Evolutionary conservation across 148 eudicot species (phyloP), one percentile per base, ranked within the genome.

Genomic region (Vaccinium macrocarpon): DNA sequence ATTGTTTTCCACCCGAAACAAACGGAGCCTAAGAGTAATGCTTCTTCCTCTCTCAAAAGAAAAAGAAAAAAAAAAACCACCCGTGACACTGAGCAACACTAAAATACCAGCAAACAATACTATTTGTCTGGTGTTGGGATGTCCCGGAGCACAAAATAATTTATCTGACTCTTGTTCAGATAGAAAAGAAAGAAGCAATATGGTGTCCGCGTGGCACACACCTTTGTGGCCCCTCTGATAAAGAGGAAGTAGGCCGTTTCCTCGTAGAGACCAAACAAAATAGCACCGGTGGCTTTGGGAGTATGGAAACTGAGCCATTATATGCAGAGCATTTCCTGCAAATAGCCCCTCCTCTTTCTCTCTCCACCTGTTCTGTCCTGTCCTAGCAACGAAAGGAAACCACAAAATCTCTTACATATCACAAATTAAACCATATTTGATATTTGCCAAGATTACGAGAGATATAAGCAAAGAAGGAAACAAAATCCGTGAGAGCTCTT

Each of bases 231-330:
- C 51, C 55, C 55, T 49, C 29, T n/a, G 7, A n/a, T 56, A 76
- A 49, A n/a, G 55, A 48, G 79, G 79, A 74, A 19, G 35, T 85
- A 87, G 91, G 85, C 82, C 70, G 84, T 76, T 80, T 85, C 82
- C 78, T 70, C 55, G 38, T 29, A 25, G 38, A 14, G 8, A 12
- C 57, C 72, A 48, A 82, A 82, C 86, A 84, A 84, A 88, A 56
- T 82, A 71, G 75, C 84, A 64, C 81, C 87, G 86, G 86, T 84
- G 86, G 82, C 78, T 35, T 79, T 66, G 62, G 85, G 18, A 32
- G 5, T 16, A 10, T 19, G 70, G 8, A 25, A 72, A 50, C 13
- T 2, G 11, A 7, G 53, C 8, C 8, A 13, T 64, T 35, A 11
- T 35, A 11, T 27, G 4, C 21, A 19, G 27, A 7, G 13, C 0